phyloP scores from a whole-genome alignment of 2,329 filamentous ascomycete genomes.

The Mariannaea elegans region DNA sequence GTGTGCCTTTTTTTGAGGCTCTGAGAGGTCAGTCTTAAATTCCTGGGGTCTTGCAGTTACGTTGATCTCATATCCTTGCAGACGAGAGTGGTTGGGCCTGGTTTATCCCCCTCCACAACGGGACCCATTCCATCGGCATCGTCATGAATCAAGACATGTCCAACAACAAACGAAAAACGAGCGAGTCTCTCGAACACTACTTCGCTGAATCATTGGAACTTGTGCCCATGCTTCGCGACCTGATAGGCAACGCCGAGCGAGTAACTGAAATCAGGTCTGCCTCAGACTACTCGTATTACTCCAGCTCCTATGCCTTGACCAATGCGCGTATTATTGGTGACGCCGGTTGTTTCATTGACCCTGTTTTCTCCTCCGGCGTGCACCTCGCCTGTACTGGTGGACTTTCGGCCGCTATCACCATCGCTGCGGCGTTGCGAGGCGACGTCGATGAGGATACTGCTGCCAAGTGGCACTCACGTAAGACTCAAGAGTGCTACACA shows the following conservation, averaged over 20 bases:
- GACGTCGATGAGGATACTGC: conserved; percentile 50
- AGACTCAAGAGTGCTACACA: conserved; percentile 55
- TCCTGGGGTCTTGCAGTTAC: too few relatives aligned
- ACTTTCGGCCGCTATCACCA: conserved; percentile 56
- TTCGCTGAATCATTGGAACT: conserved; percentile 47
- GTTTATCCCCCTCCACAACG: conserved; percentile 60
- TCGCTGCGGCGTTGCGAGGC: conserved; percentile 49
- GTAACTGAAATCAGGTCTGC: conserved; percentile 50
- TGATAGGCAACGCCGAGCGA: conserved; percentile 46
- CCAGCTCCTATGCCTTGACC: conserved; percentile 52
- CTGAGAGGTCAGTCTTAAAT: too few relatives aligned
- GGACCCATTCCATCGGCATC: conserved; percentile 53
- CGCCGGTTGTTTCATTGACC: conserved; percentile 60
- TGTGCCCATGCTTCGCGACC: conserved; percentile 38
- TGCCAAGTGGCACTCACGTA: conserved; percentile 53
- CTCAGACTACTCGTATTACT: conserved; percentile 58
- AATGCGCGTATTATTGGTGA: conserved; percentile 54
- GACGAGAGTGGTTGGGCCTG: conserved; percentile 61
- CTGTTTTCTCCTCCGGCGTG: conserved; percentile 57
- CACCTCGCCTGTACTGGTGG: conserved; percentile 55
- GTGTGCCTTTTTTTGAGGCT: conserved; percentile 55
- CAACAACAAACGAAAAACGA: conserved; percentile 45
- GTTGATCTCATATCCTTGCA: conserved; percentile 8
- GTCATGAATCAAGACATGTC: conserved; percentile 51
- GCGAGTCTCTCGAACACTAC: conserved; percentile 40